These are phyloP conservation scores for Scopulariopsis brevicaulis DNA, from an alignment of 2,329 filamentous ascomycete genomes.

Conservation along the genomic window DNA sequence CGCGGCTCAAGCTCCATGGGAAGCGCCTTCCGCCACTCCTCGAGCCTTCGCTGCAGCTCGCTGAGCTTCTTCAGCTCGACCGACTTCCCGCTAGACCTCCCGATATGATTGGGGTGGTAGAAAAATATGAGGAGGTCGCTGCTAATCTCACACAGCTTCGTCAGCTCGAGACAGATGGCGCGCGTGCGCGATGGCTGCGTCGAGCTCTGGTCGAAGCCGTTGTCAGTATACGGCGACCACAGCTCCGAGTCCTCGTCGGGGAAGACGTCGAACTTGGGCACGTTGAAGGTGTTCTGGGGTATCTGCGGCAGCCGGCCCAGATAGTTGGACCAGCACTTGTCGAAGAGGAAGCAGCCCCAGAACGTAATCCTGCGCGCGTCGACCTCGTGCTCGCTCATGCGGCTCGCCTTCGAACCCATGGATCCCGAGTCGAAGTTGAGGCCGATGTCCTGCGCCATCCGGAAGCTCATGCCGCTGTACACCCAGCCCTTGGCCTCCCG, in stretches of 20 bases:
- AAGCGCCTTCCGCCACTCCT: constrained; percentile 77
- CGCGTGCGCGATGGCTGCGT: constrained; percentile 76
- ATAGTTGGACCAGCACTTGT: constrained; percentile 99
- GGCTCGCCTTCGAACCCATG: constrained; percentile 43
- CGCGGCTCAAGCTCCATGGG: constrained; percentile 81
- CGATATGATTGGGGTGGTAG: constrained; percentile 68
- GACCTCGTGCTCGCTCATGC: constrained; percentile 68
- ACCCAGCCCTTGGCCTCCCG: constrained; percentile 95
- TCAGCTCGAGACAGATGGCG: constrained; percentile 71
- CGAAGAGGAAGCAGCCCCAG: constrained; percentile 97
- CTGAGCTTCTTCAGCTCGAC: constrained; percentile 85
- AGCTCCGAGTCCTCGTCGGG: constrained; percentile 73
- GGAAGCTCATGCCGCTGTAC: constrained; percentile 95
- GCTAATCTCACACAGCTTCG: constrained; percentile 82
- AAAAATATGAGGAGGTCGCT: constrained; percentile 83
- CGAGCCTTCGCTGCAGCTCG: constrained; percentile 79
- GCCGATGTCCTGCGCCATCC: constrained; percentile 92
- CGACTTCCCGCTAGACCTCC: constrained; percentile 58
- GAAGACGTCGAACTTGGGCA: constrained; percentile 84
- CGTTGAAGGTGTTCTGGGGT: constrained; percentile 66
- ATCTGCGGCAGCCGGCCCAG: constrained; percentile 84
- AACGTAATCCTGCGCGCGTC: constrained; percentile 88
- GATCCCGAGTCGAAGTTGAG: constrained; percentile 73
- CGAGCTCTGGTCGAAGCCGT: constrained; percentile 59
- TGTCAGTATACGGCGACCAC: constrained; percentile 86